Evolutionary conservation across 192 early-diverging fungal species (phyloP).

Genomic region (Backusella tarrabulga): DNA sequence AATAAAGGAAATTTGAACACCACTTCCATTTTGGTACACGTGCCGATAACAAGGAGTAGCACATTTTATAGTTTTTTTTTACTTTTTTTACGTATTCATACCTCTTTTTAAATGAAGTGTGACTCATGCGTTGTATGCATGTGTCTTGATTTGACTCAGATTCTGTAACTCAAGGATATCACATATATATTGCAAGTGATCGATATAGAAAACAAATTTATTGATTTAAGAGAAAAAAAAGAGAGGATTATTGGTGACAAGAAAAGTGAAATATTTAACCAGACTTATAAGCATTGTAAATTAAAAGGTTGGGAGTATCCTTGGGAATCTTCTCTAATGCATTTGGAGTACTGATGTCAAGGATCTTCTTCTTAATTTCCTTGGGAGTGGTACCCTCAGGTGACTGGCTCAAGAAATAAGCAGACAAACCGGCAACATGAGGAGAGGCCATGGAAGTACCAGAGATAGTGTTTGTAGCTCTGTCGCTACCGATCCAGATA

Average conservation of each 20-base stretch:
- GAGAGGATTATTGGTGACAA: neutral
- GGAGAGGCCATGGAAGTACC: conserved; percentile 79
- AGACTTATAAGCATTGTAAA: conserved; percentile 52
- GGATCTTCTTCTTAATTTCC: conserved; percentile 65
- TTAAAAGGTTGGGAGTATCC: conserved; percentile 67
- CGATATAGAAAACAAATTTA: conserved; percentile 3
- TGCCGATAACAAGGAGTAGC: neutral
- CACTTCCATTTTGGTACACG: neutral
- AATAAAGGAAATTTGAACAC: neutral
- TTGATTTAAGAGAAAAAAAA: neutral
- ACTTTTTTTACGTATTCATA: neutral
- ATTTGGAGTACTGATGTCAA: conserved; percentile 59
- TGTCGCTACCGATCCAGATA: conserved; percentile 50
- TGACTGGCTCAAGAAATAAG: conserved; percentile 43
- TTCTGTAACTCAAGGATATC: neutral
- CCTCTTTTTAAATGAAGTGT: conserved; percentile 1
- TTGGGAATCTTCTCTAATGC: conserved; percentile 53
- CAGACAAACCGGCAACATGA: conserved; percentile 70
- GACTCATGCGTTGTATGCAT: conserved; percentile 12
- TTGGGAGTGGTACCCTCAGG: conserved; percentile 47
- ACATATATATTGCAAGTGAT: neutral
- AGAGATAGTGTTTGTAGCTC: conserved; percentile 42
- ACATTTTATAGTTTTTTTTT: neutral
- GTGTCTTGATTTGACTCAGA: neutral
- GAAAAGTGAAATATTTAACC: neutral